Conservation (phyloP, 2,329 filamentous ascomycete species). For the Neopestalotiopsis sp. region DNA sequence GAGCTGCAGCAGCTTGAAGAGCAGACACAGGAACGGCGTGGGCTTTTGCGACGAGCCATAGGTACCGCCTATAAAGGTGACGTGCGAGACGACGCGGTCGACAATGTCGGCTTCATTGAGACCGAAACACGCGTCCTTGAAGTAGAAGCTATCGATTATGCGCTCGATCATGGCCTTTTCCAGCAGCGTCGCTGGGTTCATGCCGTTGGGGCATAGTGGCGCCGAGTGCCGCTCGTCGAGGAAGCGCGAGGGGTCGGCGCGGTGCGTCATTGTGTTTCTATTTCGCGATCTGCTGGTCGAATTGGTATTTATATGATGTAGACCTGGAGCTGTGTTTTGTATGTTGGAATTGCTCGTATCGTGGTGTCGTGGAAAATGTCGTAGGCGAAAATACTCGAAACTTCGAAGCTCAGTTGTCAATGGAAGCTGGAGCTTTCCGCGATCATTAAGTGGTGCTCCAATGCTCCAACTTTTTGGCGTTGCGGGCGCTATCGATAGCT, state of each 20-base stretch:
- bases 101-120: constrained; percentile 85
- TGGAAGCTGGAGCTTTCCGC: background rate
- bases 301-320: background rate
- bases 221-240: constrained; percentile 89
- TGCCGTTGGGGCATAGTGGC: constrained; percentile 78
- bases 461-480: constrained; percentile 8
- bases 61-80: constrained; percentile 86
- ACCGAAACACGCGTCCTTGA: constrained; percentile 98
- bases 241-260: constrained; percentile 80
- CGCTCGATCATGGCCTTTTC: constrained; percentile 95
- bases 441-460: background rate
- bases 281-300: background rate
- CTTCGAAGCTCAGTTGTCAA: constrained; percentile 9
- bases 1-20: constrained; percentile 92
- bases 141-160: constrained; percentile 95
- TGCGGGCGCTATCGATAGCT: constrained; percentile 12
- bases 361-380: background rate
- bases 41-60: constrained; percentile 85
- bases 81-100: constrained; percentile 83
- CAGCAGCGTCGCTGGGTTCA: constrained; percentile 94
- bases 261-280: constrained; percentile 53
- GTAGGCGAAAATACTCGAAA: background rate
- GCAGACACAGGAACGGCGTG: constrained; percentile 89
- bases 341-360: background rate
- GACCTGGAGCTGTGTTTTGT: background rate